These are phyloP conservation scores for Sextonia rubra DNA, from an alignment of 164 flowering plant genomes.

Conservation along the genomic window DNA sequence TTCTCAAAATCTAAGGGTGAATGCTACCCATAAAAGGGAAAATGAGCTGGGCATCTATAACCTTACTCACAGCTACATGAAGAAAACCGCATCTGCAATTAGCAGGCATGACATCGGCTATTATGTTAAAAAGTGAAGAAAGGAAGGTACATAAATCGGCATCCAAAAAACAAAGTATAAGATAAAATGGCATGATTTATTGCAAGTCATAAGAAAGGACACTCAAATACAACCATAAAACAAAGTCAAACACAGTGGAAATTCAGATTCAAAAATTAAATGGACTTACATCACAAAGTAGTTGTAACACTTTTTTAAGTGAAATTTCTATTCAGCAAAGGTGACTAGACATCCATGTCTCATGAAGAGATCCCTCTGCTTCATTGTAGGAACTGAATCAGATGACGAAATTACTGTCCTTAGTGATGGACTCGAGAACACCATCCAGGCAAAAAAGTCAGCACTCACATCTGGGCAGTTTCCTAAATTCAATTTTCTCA, in stretches of 20 bases:
- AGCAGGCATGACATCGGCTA: too few species aligned
- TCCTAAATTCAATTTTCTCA: slow-evolving; percentile 38
- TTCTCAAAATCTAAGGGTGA: too few species aligned
- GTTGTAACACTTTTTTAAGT: too few species aligned
- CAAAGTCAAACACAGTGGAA: background rate
- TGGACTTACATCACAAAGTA: background rate
- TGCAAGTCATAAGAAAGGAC: background rate
- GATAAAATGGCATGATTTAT: background rate
- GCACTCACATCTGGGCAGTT: slow-evolving; percentile 23
- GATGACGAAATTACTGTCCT: slow-evolving; percentile 27
- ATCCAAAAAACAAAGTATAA: background rate
- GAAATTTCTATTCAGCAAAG: too few species aligned
- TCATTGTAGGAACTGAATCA: slow-evolving; percentile 2
- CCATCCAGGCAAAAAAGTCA: slow-evolving; percentile 24
- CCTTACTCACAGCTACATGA: too few species aligned
- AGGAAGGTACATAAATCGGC: too few species aligned
- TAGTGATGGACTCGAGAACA: slow-evolving; percentile 25
- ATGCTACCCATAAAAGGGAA: too few species aligned
- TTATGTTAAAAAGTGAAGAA: too few species aligned
- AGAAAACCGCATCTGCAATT: too few species aligned
- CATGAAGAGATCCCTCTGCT: slow-evolving; percentile 20
- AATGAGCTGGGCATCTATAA: too few species aligned
- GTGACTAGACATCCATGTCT: slow-evolving; percentile 27
- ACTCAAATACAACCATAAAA: background rate
- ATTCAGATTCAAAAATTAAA: background rate